Percentiles rank a stretch among this genome's conserved stretches.
Conservation (phyloP, 495 filamentous ascomycete species). For the Annulohypoxylon maeteangense region DNA sequence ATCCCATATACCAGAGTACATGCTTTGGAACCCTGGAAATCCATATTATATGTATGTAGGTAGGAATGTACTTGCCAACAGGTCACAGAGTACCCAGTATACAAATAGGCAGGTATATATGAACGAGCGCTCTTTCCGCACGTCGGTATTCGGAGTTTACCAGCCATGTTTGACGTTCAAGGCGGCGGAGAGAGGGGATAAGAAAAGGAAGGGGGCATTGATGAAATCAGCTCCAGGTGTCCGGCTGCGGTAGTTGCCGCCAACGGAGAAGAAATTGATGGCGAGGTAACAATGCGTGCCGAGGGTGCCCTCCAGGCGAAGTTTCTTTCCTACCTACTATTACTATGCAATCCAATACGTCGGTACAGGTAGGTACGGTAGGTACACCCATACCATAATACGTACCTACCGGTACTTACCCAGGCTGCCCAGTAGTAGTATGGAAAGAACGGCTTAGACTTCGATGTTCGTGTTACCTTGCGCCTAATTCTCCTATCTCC, state of each 20-base stretch:
- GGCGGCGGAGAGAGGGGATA: constrained; percentile 21
- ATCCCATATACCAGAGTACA: constrained; percentile 7
- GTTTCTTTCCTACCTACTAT: too few relatives aligned
- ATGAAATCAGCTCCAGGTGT: constrained; percentile 13
- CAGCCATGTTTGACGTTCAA: constrained; percentile 13
- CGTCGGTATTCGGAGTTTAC: constrained; percentile 43
- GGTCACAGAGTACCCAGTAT: too few relatives aligned
- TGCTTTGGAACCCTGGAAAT: not conserved
- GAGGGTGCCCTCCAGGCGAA: not conserved
- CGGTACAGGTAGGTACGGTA: not conserved
- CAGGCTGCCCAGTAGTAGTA: too few relatives aligned
- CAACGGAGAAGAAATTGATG: constrained; percentile 23
- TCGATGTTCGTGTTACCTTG: constrained; percentile 24
- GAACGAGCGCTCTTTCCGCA: constrained; percentile 31
- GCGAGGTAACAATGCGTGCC: constrained; percentile 2
- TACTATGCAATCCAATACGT: too few relatives aligned
- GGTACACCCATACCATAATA: too few relatives aligned
- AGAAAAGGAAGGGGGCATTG: constrained; percentile 15
- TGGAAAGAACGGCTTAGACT: constrained; percentile 1
- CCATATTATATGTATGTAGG: not conserved
- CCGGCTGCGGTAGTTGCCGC: constrained; percentile 22
- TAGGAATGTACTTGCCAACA: not conserved
- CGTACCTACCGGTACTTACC: too few relatives aligned
- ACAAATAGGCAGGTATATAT: constrained; percentile 13
- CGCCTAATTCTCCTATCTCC: constrained; percentile 9